Percentiles rank a stretch among this genome's conserved stretches.
Conservation (phyloP, 2,329 filamentous ascomycete species). For the Nothophoma quercina region DNA sequence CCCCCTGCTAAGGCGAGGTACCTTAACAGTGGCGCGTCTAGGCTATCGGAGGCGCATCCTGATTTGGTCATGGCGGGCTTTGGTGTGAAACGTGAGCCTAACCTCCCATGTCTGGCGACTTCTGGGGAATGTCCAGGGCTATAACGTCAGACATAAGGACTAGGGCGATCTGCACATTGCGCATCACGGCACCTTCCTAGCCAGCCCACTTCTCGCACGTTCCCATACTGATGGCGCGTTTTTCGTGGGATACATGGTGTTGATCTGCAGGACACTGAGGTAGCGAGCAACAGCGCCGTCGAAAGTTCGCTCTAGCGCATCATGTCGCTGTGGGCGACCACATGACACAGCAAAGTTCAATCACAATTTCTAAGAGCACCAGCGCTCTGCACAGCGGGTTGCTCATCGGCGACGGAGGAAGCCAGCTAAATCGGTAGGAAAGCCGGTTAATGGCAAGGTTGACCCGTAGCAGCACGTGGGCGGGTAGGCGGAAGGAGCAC, state of each 20-base stretch:
- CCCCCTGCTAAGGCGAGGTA: conserved; percentile 41
- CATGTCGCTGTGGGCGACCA: conserved; percentile 9
- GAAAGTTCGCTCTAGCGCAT: conserved; percentile 20
- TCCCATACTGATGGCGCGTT: conserved; percentile 18
- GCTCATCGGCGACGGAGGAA: conserved; percentile 3
- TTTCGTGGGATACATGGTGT: conserved; percentile 14
- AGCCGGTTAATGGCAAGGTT: conserved; percentile 7
- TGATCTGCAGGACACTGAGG: conserved; percentile 26
- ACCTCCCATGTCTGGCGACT: conserved; percentile 49
- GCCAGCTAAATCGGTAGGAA: conserved; percentile 8
- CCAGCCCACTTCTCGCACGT: conserved; percentile 21
- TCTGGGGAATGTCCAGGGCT: conserved; percentile 44
- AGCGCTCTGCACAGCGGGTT: conserved; percentile 2
- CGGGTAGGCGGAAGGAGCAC: conserved; percentile 15
- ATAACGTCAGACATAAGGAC: conserved; percentile 33
- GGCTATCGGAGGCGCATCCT: conserved; percentile 45
- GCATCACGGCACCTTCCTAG: conserved; percentile 29
- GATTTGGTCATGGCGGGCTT: conserved; percentile 41
- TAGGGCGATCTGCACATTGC: conserved; percentile 39
- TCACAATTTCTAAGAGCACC: conserved; percentile 2
- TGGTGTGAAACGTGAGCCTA: conserved; percentile 49
- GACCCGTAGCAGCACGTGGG: conserved; percentile 11
- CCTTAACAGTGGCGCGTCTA: conserved; percentile 44
- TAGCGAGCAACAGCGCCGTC: conserved; percentile 17
- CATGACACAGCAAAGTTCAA: conserved; percentile 14